Base-by-base conservation (phyloP, 495 filamentous ascomycete species). In the Penicillium coffeae region DNA sequence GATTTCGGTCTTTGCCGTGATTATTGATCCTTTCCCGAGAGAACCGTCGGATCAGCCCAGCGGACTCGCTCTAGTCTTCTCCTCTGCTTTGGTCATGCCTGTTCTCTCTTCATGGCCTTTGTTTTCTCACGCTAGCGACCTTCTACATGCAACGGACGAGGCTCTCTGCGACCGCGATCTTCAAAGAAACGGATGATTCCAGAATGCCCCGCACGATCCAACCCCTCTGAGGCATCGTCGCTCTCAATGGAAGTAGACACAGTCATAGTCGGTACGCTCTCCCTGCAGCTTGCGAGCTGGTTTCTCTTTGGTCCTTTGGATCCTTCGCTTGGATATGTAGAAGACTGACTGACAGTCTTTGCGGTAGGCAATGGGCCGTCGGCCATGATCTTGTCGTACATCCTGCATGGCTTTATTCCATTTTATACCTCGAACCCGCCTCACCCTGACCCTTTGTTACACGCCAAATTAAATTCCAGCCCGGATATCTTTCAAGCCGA, bases 381-480 rank as follows among this genome's bases (percentile, higher is more conserved):
- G 25, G 78, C 83, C 50, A 75, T 87, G 60, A 79, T 85, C 59
- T 72, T 87, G 19, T 83, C 80, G 45, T 87, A 78, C 56, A 80
- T 86, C 41, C 76, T 87, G 14, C 82, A 87, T 57, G 83, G 83
- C 10, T 73, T 85, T 56, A 68, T 83, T 39, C 83, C 83, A 2
- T 74, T 72, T 47, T 87, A 87, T 50, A 65, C 70, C 15, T 53
- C 72, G 5, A 54, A 69, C 15, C 71, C 72, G 36, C 75, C 74
- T 20, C 83, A 87, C 59, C 80, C 81, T 8, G 83, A 87, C 58
- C 67, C 75, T 15, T 63, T 86, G 12, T 68, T 86, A 1, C 73
- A 86, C 57, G 50, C 64, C 33, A 84, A 83, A 51, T 66, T 85
- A 34, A 63, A 64, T 20, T 54, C 50, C 42, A 51, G 60, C 1